A percentile compares a stretch with the other conserved stretches of the same genome.
Evolutionary conservation across 1,284 basidiomycete genomes (phyloP).

Genomic region (Xanthoconium separans): DNA sequence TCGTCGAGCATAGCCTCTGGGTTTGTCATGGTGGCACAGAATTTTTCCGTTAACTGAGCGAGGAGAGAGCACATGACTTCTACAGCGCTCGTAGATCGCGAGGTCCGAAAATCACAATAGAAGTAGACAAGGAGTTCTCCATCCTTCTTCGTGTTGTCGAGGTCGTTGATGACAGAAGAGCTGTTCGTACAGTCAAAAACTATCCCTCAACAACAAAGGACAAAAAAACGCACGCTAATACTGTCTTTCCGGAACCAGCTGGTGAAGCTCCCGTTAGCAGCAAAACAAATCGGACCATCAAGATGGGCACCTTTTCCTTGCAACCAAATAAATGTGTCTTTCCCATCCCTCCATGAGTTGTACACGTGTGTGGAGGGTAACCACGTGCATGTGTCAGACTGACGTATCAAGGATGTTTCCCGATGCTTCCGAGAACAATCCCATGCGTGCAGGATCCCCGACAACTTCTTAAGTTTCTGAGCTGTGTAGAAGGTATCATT

Average conservation of each 20-base stretch:
- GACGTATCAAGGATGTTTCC: not conserved
- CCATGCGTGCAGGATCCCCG: not conserved
- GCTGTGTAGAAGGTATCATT: constrained; percentile 6
- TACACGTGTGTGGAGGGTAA: constrained; percentile 3
- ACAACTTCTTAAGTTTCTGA: too few relatives aligned
- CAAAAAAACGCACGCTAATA: constrained; percentile 11
- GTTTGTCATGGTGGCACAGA: fast-evolving
- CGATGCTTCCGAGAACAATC: constrained; percentile 6
- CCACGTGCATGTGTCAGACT: constrained; percentile 15
- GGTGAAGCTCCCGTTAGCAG: not conserved
- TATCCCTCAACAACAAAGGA: too few relatives aligned
- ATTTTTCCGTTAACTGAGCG: constrained; percentile 9
- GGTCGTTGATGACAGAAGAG: constrained; percentile 6
- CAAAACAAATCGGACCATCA: fast-evolving
- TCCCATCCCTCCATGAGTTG: constrained; percentile 7
- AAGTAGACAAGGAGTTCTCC: constrained; percentile 8
- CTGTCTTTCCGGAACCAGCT: constrained; percentile 13
- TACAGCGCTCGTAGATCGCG: constrained; percentile 2
- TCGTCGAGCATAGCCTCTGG: constrained; percentile 6
- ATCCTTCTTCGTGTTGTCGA: not conserved
- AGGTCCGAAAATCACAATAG: constrained; percentile 19
- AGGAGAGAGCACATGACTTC: constrained; percentile 16
- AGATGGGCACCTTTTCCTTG: constrained; percentile 10
- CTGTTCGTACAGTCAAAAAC: too few relatives aligned
- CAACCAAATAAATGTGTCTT: constrained; percentile 3